These are phyloP conservation scores for Raphanus sativus DNA, from an alignment of 345 rosid genomes.

Conservation along the genomic window DNA sequence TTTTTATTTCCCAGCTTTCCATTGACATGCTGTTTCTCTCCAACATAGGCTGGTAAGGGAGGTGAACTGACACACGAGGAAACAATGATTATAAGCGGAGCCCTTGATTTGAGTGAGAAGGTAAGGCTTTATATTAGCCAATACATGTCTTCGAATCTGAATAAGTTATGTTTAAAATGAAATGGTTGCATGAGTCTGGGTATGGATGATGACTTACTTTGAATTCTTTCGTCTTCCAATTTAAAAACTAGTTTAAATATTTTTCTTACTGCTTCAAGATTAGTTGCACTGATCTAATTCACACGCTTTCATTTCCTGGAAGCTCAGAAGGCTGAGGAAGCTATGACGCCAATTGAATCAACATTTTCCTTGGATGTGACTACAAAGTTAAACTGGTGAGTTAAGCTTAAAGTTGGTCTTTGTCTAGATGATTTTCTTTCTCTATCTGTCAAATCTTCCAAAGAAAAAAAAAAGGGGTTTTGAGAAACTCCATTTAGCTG, in stretches of 20 bases:
- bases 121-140: slow-evolving; percentile 34
- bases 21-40: slow-evolving; percentile 32
- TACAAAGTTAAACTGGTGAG: slow-evolving; percentile 78
- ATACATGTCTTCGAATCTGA: not conserved
- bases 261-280: not conserved
- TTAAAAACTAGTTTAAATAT: not conserved
- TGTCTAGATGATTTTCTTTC: slow-evolving; percentile 24
- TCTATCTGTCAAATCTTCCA: not conserved
- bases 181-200: not conserved
- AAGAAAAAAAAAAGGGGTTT: not conserved
- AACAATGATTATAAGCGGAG: slow-evolving; percentile 94
- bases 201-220: not conserved
- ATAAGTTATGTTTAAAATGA: not conserved
- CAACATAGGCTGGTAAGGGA: slow-evolving; percentile 88
- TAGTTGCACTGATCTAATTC: slow-evolving; percentile 4
- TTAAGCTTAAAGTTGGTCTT: slow-evolving; percentile 25
- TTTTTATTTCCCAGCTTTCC: slow-evolving; percentile 34
- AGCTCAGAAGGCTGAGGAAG: slow-evolving; percentile 78
- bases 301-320: slow-evolving; percentile 22
- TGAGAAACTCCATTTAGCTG: not conserved
- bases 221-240: not conserved
- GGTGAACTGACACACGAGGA: slow-evolving; percentile 98
- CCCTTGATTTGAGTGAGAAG: slow-evolving; percentile 92
- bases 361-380: slow-evolving; percentile 80
- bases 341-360: slow-evolving; percentile 90